Base-by-base conservation (phyloP, 2,329 filamentous ascomycete genomes). In the Aspergillus sp. region DNA sequence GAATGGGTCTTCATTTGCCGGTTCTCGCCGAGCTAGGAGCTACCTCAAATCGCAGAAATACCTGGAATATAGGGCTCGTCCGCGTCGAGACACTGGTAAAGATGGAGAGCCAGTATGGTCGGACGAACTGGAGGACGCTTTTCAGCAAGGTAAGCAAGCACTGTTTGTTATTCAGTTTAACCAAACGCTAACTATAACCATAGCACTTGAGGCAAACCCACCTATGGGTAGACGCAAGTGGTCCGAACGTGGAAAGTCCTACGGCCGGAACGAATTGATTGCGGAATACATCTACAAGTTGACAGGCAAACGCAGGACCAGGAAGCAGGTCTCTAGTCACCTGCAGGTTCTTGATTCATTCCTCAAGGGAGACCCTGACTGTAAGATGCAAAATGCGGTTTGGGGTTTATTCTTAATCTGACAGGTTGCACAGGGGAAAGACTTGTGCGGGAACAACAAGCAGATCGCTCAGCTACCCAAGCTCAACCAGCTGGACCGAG, bases 311-410 rank as follows among this genome's bases (percentile, higher is more conserved):
- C 67, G 65, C 24, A 76, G 85, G 53, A 73, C 70, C 15, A 77
- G 85, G 51, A 87, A 87, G 68, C 83, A 87, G 66, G 82, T 87
- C 4, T 87, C 85, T 0, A 87, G 85, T 64, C 85, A 87, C 66
- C 79, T 87, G 24, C 85, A 87, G 69, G 84, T 87, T 2, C 74
- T 87, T 19, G 84, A 85, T 68, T 79, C 77, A 12, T 81, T 83
- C 58, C 73, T 86, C 39, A 76, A 77, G 61, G 76, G 79, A 5
- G 79, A 84, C 59, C 78, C 80, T 27, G 73, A 78, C 58, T 83
- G 82, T 84, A 70, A 76, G 79, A 27, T 11, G 3, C 19, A 17
- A 17, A 30, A 37, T 8, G 4, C 22, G 39, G 8, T 30, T 17
- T 37, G 12, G 20, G 3, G 4, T 24, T 4, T 37, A 4, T 7